Percentiles rank a stretch among this genome's conserved stretches.
Conservation (phyloP, 257 asterid genomes). For the Gentiana straminea region DNA sequence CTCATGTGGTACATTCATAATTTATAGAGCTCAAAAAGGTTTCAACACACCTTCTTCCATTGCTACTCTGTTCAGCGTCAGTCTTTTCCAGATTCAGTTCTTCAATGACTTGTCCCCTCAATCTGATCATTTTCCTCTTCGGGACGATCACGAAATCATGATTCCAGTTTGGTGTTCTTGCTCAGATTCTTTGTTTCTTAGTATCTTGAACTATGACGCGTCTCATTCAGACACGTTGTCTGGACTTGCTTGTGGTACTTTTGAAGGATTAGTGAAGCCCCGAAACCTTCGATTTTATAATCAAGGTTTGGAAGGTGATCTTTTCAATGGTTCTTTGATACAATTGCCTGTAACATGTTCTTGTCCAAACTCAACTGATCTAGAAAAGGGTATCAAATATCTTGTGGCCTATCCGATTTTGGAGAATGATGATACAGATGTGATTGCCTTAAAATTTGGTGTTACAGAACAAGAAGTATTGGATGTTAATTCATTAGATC, state of each 20-base stretch:
- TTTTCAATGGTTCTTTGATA: neutral
- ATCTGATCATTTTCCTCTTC: conserved; percentile 7
- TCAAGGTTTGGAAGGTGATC: conserved; percentile 5
- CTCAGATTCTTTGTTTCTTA: neutral
- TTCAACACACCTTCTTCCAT: conserved; percentile 2
- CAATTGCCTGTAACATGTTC: conserved; percentile 11
- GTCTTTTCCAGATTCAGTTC: neutral
- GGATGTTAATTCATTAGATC: neutral
- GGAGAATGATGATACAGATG: conserved; percentile 1
- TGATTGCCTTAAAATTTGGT: conserved; percentile 5
- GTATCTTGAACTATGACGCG: neutral
- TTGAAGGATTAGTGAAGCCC: conserved; percentile 9
- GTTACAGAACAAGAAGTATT: neutral
- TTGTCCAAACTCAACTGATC: conserved; percentile 8
- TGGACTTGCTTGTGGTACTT: conserved; percentile 6
- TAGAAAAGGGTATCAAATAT: neutral
- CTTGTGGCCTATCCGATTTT: conserved; percentile 9
- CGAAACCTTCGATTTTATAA: conserved; percentile 1
- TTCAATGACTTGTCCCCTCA: conserved; percentile 9
- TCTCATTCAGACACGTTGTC: neutral
- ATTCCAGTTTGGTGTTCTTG: conserved; percentile 11
- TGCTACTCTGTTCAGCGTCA: conserved; percentile 5
- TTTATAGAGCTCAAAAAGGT: conserved; percentile 14
- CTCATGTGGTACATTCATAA: conserved; percentile 8
- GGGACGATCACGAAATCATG: conserved; percentile 1